Evolutionary conservation across 495 filamentous ascomycete species (phyloP).

Genomic region (Talaromyces stipitatus): DNA sequence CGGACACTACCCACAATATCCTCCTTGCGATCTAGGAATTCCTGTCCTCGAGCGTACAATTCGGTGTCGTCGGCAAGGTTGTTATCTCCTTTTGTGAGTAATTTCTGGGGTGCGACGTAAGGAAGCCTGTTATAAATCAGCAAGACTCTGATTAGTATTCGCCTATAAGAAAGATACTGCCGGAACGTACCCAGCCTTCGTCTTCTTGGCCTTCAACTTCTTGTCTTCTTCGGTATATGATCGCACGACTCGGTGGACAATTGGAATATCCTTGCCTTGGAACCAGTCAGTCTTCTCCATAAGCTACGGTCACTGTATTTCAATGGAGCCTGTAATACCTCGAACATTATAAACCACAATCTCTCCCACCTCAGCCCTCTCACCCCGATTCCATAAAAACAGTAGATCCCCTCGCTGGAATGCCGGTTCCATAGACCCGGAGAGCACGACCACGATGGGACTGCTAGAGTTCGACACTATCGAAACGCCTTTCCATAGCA

Average conservation of each 20-base stretch:
- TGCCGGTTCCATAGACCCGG: conserved; percentile 93
- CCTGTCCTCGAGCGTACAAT: conserved; percentile 78
- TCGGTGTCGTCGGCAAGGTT: conserved; percentile 92
- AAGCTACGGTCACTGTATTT: conserved; percentile 15
- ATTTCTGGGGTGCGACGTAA: conserved; percentile 24
- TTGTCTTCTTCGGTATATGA: conserved; percentile 50
- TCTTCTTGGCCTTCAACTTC: conserved; percentile 30
- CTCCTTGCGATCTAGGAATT: conserved; percentile 69
- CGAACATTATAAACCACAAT: conserved; percentile 89
- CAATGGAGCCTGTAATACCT: conserved; percentile 15
- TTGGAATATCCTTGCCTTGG: conserved; percentile 82
- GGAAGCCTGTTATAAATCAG: background rate
- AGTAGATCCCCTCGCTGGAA: conserved; percentile 93
- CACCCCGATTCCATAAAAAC: conserved; percentile 87
- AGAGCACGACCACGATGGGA: conserved; percentile 92
- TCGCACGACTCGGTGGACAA: conserved; percentile 81
- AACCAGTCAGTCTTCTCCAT: conserved; percentile 14
- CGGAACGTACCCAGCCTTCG: background rate
- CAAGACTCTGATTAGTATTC: background rate
- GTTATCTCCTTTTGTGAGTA: conserved; percentile 98
- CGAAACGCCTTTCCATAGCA: conserved; percentile 96
- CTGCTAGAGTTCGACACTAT: conserved; percentile 79
- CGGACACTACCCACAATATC: conserved; percentile 93
- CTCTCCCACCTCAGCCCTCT: conserved; percentile 63
- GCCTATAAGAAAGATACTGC: background rate